Conservation (phyloP, 768 basidiomycete species). For the Russula ochroleuca region DNA sequence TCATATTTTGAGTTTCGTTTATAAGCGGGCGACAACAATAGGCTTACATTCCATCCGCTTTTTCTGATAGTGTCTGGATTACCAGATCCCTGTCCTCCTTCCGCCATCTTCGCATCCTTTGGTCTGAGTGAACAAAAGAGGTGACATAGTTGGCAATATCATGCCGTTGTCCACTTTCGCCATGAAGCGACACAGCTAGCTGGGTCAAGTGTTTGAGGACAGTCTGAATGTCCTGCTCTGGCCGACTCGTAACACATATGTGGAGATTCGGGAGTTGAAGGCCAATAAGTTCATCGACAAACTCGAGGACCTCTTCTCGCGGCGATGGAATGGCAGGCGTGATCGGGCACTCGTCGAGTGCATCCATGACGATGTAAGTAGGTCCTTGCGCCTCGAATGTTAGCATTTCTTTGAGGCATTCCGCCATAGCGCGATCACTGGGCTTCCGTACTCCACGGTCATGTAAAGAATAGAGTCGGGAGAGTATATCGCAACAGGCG, state of each 20-base stretch:
- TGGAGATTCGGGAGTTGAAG: background rate
- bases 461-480: background rate
- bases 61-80: background rate
- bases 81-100: background rate
- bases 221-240: background rate
- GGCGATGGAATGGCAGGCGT: background rate
- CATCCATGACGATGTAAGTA: background rate
- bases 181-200: background rate
- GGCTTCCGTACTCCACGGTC: background rate
- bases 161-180: background rate
- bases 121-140: background rate
- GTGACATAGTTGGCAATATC: background rate
- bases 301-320: background rate
- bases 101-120: background rate
- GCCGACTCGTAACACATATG: background rate
- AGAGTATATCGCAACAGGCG: background rate
- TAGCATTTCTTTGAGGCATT: constrained; percentile 4
- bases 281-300: background rate
- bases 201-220: background rate
- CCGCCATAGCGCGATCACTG: background rate
- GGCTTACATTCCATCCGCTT: constrained; percentile 4
- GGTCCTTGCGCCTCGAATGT: too few species aligned
- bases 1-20: too few species aligned
- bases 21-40: background rate
- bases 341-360: constrained; percentile 7